These are phyloP conservation scores for Botrytis byssoidea DNA, from an alignment of 2,329 filamentous ascomycete genomes.

Conservation along the genomic window DNA sequence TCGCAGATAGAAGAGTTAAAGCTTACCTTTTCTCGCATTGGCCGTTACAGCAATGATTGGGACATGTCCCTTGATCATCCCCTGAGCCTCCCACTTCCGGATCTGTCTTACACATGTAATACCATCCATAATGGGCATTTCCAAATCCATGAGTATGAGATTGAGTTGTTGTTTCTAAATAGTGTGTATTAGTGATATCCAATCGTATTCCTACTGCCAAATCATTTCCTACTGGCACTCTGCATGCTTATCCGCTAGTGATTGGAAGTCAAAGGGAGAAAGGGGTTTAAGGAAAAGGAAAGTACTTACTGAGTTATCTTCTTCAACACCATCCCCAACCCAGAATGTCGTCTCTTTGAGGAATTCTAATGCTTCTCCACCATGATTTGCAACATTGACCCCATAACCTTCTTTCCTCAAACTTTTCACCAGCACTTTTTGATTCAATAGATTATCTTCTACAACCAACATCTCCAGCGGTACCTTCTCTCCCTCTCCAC, in stretches of 20 bases:
- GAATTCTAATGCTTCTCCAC: conserved; percentile 59
- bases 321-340: conserved; percentile 29
- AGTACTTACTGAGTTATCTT: background rate
- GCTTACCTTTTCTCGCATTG: conserved; percentile 55
- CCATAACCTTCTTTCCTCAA: conserved; percentile 58
- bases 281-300: background rate
- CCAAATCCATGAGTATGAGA: conserved; percentile 74
- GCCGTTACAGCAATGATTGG: conserved; percentile 75
- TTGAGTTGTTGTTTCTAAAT: conserved; percentile 48
- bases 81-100: conserved; percentile 61
- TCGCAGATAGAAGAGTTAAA: background rate
- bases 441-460: conserved; percentile 69
- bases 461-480: conserved; percentile 50
- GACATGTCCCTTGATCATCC: conserved; percentile 59
- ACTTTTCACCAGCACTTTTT: conserved; percentile 62
- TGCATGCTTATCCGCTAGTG: background rate
- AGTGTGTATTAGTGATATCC: conserved; percentile 33
- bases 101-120: conserved; percentile 69
- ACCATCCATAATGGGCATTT: conserved; percentile 82
- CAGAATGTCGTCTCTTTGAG: conserved; percentile 56
- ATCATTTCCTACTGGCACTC: background rate
- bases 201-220: conserved; percentile 22
- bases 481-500: conserved; percentile 11
- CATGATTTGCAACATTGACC: conserved; percentile 63
- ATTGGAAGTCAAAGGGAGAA: background rate